These are phyloP conservation scores for Ampelomyces quisqualis DNA, from an alignment of 2,329 filamentous ascomycete species.

Conservation along the genomic window DNA sequence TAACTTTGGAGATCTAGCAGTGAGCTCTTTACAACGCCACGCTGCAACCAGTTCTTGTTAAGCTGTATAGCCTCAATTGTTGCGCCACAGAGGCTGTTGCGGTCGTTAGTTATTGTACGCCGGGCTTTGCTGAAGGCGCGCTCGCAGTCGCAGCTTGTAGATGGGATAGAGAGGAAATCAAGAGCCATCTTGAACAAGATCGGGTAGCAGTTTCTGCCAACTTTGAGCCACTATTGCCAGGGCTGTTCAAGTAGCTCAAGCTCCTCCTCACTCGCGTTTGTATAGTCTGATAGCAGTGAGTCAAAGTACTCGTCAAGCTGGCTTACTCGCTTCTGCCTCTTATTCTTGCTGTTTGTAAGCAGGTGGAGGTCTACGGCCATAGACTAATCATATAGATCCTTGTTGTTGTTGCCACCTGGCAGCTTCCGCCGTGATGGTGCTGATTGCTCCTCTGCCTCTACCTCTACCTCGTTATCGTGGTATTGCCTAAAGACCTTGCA, in stretches of 20 bases:
- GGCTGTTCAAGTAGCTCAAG: not conserved
- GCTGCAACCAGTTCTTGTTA: not conserved
- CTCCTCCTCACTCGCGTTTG: not conserved
- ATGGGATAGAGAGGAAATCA: not conserved
- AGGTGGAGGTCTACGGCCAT: not conserved
- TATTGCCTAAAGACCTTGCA: not conserved
- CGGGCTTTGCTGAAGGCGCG: not conserved
- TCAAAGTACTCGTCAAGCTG: not conserved
- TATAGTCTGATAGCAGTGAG: not conserved
- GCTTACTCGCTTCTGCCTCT: not conserved
- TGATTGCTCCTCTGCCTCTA: not conserved
- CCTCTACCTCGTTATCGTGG: not conserved
- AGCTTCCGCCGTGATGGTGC: not conserved
- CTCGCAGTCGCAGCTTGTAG: not conserved
- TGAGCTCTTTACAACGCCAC: not conserved
- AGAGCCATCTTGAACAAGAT: not conserved
- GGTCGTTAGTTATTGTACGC: not conserved
- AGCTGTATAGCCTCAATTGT: not conserved
- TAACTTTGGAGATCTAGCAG: not conserved
- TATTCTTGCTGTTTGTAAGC: not conserved
- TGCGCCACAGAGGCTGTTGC: not conserved
- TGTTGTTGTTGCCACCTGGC: not conserved
- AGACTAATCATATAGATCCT: not conserved
- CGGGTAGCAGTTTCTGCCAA: not conserved
- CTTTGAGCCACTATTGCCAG: not conserved